Base-by-base conservation (phyloP, 2,329 filamentous ascomycete species). In the Trichoderma sp. region DNA sequence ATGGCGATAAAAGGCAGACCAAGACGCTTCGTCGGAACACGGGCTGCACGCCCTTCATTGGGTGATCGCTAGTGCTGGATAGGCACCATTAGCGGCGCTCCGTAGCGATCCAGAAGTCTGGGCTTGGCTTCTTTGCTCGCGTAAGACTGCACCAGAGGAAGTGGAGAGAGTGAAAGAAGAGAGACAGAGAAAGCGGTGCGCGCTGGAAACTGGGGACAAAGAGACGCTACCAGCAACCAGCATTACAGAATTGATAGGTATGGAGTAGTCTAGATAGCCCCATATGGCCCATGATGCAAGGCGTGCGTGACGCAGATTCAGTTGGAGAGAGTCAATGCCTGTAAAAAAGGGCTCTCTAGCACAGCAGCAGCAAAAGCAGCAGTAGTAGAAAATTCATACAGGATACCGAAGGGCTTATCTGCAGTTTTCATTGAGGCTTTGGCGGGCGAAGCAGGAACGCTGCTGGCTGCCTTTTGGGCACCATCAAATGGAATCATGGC, bases 101-200 rank as follows among this genome's bases (percentile, higher is more conserved):
- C 52, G 11, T 27, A 64, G 35, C 55, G 61, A 55, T 64, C 61
- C 55, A 56, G 61, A 64, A 64, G 49, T 29, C 29, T 64, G 47
- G 61, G 31, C 60, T 63, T 52, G 61, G 43, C 61, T 40, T 64
- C 47, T 40, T 64, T 24, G 52, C 61, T 64, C 61, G 59, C 59
- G 59, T 62, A 62, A 62, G 59, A 62, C 59, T n/a, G 53, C 53
- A 31, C 16, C 53, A 33, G 11, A n/a, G 47, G 53, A n/a, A 29
- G 53, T 56, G 53, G 53, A 56, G 52, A 31, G 47, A 6, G n/a
- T 11, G 19, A n/a, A 16, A 43, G 40, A n/a, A 5, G 8, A n/a
- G 16, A 16, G 16, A 43, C 3, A 7, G 5, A 21, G 47, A 49
- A 24, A 49, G 47, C 47, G 21, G 19, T 49, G 47, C 47, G 47